These are phyloP conservation scores for Malassezia yamatoensis DNA, from an alignment of 1,284 basidiomycete species.

Conservation along the genomic window DNA sequence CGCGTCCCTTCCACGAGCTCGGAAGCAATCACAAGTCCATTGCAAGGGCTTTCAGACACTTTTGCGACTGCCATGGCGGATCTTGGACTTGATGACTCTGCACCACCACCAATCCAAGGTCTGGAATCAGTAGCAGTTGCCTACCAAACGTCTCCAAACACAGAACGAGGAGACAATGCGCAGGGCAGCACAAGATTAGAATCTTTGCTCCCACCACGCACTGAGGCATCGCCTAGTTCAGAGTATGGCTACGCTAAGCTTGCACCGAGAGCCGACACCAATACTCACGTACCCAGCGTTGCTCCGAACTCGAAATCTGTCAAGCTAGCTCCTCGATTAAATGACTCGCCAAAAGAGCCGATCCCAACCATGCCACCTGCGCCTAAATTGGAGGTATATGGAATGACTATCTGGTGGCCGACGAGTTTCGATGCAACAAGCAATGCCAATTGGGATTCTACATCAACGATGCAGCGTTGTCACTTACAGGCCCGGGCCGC, in stretches of 20 bases:
- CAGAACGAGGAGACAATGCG: not conserved
- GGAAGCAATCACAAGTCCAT: not conserved
- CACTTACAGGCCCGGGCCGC: not conserved
- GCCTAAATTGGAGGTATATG: conserved; percentile 13
- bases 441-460: conserved; percentile 14
- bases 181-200: not conserved
- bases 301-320: not conserved
- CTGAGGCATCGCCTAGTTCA: not conserved
- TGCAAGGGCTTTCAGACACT: conserved; percentile 15
- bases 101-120: conserved; percentile 1
- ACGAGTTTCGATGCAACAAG: conserved; percentile 7
- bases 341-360: not conserved
- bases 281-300: not conserved
- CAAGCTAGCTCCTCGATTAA: not conserved
- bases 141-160: conserved; percentile 4
- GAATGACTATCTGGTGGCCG: conserved; percentile 16
- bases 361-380: not conserved
- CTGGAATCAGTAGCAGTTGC: conserved; percentile 4
- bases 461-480: conserved; percentile 3
- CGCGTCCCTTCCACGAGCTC: not conserved
- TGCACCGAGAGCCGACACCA: not conserved
- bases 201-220: conserved; percentile 8
- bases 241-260: not conserved
- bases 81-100: conserved; percentile 12
- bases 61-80: conserved; percentile 15